Conservation (phyloP, 2,329 filamentous ascomycete species). For the Pestalotiopsis fici region DNA sequence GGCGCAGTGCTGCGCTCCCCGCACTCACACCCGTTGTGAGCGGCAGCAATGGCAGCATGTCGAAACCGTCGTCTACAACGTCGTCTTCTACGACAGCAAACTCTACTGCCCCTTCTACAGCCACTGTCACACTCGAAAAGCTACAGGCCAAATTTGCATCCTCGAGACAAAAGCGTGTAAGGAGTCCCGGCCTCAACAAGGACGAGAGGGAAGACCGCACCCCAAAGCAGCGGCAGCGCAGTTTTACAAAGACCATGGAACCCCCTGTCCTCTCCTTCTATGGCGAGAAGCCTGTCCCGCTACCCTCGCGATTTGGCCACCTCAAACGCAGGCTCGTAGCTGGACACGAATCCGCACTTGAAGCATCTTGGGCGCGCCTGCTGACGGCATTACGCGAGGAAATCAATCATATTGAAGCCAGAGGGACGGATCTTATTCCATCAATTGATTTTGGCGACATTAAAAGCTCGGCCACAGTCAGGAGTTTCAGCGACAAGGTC, state of each 20-base stretch:
- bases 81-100: conserved; percentile 17
- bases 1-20: conserved; percentile 27
- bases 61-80: conserved; percentile 6
- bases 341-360: conserved; percentile 55
- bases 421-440: conserved; percentile 55
- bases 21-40: conserved; percentile 20
- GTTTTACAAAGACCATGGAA: conserved; percentile 41
- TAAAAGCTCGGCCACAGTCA: conserved; percentile 45
- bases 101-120: conserved; percentile 12
- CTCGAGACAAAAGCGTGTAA: conserved; percentile 26
- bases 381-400: conserved; percentile 52
- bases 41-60: conserved; percentile 5
- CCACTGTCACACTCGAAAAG: conserved; percentile 12
- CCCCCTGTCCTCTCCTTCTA: conserved; percentile 57
- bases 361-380: conserved; percentile 56
- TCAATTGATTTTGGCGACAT: conserved; percentile 56
- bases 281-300: conserved; percentile 57
- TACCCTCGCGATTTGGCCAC: conserved; percentile 58
- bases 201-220: conserved; percentile 30
- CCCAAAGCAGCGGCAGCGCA: conserved; percentile 29
- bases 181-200: conserved; percentile 17
- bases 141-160: conserved; percentile 10
- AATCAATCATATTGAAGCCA: conserved; percentile 51
- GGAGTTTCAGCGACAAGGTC: conserved; percentile 57
- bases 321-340: conserved; percentile 56